These are phyloP conservation scores for Wallemia hederae DNA, from an alignment of 1,284 basidiomycete species.

Conservation along the genomic window DNA sequence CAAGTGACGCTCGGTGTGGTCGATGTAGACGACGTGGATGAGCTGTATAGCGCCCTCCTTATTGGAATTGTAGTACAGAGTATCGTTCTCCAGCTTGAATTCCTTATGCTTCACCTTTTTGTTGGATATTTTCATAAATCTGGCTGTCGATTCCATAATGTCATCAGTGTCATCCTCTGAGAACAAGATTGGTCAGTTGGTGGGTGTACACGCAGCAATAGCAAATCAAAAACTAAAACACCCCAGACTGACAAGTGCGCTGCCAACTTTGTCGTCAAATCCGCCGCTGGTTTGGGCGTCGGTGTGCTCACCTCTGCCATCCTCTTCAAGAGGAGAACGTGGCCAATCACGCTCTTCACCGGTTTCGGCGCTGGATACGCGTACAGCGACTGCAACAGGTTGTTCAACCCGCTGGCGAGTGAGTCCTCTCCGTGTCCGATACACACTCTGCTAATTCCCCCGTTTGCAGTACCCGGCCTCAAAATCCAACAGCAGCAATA, in stretches of 20 bases:
- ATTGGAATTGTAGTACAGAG: slow-evolving; percentile 58
- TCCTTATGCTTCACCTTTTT: slow-evolving; percentile 46
- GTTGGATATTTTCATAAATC: slow-evolving; percentile 66
- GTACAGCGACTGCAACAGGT: slow-evolving; percentile 10
- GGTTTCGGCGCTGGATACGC: slow-evolving; percentile 16
- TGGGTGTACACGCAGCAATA: background rate
- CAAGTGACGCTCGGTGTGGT: background rate
- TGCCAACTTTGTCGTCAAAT: slow-evolving; percentile 19
- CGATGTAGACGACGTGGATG: background rate
- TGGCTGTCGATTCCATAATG: slow-evolving; percentile 5
- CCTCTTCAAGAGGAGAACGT: slow-evolving; percentile 18
- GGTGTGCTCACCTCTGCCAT: slow-evolving; percentile 17
- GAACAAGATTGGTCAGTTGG: background rate
- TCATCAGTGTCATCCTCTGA: background rate
- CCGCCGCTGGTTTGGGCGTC: slow-evolving; percentile 18
- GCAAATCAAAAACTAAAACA: background rate
- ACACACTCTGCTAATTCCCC: no score
- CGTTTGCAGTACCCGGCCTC: background rate
- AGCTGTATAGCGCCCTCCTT: slow-evolving; percentile 23
- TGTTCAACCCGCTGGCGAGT: slow-evolving; percentile 9
- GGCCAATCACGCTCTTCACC: slow-evolving; percentile 18
- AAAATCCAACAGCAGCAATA: background rate
- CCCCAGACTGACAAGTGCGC: slow-evolving; percentile 4
- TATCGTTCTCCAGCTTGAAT: slow-evolving; percentile 47
- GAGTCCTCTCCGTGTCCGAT: background rate